Evolutionary conservation across 2,329 filamentous ascomycete species (phyloP).

Genomic region (Aspergillus neotritici): DNA sequence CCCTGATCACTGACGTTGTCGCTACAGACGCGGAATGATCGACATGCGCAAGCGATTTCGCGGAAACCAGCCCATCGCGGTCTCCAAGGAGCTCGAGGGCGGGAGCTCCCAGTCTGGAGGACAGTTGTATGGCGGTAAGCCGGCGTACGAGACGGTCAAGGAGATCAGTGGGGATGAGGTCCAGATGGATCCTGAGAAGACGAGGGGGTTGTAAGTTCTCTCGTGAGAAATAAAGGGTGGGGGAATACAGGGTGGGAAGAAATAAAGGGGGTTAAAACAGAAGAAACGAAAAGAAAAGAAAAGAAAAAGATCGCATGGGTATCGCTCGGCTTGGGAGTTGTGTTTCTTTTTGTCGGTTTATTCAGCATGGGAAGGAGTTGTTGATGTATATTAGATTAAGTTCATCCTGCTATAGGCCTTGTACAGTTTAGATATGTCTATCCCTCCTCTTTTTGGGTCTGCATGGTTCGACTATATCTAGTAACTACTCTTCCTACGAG

Average conservation of each 20-base stretch:
- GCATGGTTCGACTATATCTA: too few species aligned
- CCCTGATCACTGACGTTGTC: not conserved
- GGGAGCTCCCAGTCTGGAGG: conserved; percentile 45
- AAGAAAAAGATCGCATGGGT: too few species aligned
- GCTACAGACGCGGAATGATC: conserved; percentile 67
- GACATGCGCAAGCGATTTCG: conserved; percentile 99
- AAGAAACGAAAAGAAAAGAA: too few species aligned
- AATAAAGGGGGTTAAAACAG: not conserved
- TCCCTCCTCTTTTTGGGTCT: too few species aligned
- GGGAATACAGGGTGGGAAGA: not conserved
- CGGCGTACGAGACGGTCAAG: conserved; percentile 62
- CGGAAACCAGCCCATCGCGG: conserved; percentile 79
- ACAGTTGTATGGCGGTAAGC: conserved; percentile 74
- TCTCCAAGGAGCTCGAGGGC: conserved; percentile 58
- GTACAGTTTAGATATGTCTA: too few species aligned
- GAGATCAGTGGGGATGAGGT: conserved; percentile 62
- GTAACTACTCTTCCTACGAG: not conserved
- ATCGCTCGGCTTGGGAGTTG: too few species aligned
- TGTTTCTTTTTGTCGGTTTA: too few species aligned
- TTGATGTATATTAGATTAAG: too few species aligned
- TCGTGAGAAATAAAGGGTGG: not conserved
- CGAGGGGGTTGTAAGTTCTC: conserved; percentile 36
- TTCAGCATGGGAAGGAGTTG: too few species aligned
- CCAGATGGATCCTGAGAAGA: conserved; percentile 46
- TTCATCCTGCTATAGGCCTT: too few species aligned